A percentile compares a stretch with the other conserved stretches of the same genome.
These are phyloP conservation scores for Piedraia hortae DNA, from an alignment of 2,329 filamentous ascomycete genomes.

Conservation along the genomic window DNA sequence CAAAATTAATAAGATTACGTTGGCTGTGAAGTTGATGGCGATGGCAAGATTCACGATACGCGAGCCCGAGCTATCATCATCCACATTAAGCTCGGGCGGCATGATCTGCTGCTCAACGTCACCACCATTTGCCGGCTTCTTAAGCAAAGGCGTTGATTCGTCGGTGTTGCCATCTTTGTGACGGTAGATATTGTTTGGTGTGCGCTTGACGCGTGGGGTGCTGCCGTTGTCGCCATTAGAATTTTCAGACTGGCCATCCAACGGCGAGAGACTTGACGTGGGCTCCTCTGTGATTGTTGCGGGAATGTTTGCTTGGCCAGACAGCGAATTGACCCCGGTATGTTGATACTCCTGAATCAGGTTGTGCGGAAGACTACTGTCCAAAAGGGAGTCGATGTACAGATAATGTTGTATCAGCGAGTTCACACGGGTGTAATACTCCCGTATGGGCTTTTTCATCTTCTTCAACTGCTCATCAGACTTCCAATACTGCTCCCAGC, in stretches of 20 bases:
- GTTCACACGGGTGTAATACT: conserved; percentile 79
- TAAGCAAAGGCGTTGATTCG: conserved; percentile 32
- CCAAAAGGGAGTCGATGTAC: conserved; percentile 73
- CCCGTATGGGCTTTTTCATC: conserved; percentile 46
- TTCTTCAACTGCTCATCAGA: conserved; percentile 42
- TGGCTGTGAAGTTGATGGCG: conserved; percentile 59
- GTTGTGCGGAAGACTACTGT: conserved; percentile 77
- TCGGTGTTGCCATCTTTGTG: conserved; percentile 21
- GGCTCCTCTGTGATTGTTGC: conserved; percentile 50
- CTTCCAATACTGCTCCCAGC: conserved; percentile 70
- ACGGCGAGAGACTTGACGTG: conserved; percentile 3
- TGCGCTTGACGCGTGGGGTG: conserved; percentile 35
- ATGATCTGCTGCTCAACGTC: conserved; percentile 21
- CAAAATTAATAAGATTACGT: conserved; percentile 42
- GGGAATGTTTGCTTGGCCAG: conserved; percentile 21
- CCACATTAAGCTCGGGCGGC: conserved; percentile 34
- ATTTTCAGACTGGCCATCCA: background rate
- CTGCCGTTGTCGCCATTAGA: conserved; percentile 4
- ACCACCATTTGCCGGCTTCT: conserved; percentile 9
- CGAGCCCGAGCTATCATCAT: conserved; percentile 42
- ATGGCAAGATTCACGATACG: conserved; percentile 66
- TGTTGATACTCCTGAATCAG: conserved; percentile 71
- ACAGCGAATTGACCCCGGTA: conserved; percentile 15
- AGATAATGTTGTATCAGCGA: conserved; percentile 71
- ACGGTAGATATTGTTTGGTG: conserved; percentile 65